phyloP scores from a whole-genome alignment of 805 yeast genomes.

The Torulaspora franciscae region DNA sequence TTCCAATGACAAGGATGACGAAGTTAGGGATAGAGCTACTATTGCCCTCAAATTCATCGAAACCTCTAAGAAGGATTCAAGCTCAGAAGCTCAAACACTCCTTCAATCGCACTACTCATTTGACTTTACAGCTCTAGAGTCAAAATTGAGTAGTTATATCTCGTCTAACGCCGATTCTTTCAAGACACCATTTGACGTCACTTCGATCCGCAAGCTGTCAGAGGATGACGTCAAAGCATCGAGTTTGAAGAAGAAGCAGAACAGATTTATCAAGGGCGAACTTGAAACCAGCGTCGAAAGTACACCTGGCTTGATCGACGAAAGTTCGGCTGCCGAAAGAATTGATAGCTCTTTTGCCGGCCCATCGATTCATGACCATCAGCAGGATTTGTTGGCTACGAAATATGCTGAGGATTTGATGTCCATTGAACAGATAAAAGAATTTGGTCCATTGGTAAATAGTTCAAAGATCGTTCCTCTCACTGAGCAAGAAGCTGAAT shows the following conservation, averaged over 20 bases:
- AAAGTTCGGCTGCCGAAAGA: constrained; percentile 26
- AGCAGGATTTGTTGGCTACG: constrained; percentile 46
- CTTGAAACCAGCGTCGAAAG: constrained; percentile 31
- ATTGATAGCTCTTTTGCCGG: constrained; percentile 26
- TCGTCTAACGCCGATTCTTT: constrained; percentile 36
- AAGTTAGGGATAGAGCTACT: constrained; percentile 96
- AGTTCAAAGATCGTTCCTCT: constrained; percentile 60
- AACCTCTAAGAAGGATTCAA: constrained; percentile 35
- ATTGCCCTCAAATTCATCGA: constrained; percentile 67
- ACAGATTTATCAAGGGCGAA: constrained; percentile 24
- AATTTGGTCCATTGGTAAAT: constrained; percentile 71
- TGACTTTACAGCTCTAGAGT: constrained; percentile 74
- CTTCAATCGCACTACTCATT: constrained; percentile 64
- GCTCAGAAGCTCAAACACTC: constrained; percentile 41
- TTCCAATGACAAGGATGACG: constrained; percentile 86
- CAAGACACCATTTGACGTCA: constrained; percentile 62
- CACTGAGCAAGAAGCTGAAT: constrained; percentile 91
- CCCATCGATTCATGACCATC: constrained; percentile 29
- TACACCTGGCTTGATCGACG: constrained; percentile 11
- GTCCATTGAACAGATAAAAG: constrained; percentile 64
- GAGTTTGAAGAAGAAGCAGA: constrained; percentile 52
- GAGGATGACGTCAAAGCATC: constrained; percentile 65
- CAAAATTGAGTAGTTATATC: constrained; percentile 67
- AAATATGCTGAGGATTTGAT: constrained; percentile 66
- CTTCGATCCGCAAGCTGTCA: constrained; percentile 57